These are phyloP conservation scores for Globisporangium sylvaticum DNA, from an alignment of 352 stramenopile genomes.

Conservation along the genomic window DNA sequence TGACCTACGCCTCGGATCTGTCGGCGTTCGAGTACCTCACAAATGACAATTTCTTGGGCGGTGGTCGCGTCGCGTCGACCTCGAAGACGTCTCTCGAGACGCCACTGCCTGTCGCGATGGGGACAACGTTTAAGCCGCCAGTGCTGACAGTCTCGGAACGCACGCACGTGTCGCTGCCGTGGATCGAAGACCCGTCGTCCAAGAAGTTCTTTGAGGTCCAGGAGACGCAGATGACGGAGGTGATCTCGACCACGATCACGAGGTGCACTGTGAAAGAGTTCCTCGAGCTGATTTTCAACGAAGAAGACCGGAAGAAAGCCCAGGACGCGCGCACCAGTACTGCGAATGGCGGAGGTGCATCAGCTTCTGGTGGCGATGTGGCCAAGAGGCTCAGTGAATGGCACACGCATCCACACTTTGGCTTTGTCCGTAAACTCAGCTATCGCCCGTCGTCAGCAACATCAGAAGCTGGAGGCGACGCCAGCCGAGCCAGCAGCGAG, in stretches of 20 bases:
- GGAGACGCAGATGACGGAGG: slow-evolving; percentile 46
- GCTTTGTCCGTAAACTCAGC: slow-evolving; percentile 45
- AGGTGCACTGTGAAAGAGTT: slow-evolving; percentile 35
- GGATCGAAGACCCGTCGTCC: slow-evolving; percentile 34
- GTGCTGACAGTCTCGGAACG: slow-evolving; percentile 33
- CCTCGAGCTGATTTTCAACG: slow-evolving; percentile 40
- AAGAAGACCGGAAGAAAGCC: slow-evolving; percentile 27
- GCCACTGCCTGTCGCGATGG: slow-evolving; percentile 15
- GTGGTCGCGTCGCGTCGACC: not conserved
- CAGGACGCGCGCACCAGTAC: not conserved
- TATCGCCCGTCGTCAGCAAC: slow-evolving; percentile 30
- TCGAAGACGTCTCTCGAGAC: not conserved
- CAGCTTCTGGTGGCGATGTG: not conserved
- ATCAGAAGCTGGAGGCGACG: not conserved
- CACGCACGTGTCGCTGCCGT: slow-evolving; percentile 37
- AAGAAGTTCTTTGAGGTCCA: slow-evolving; percentile 44
- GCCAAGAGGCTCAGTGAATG: slow-evolving; percentile 34
- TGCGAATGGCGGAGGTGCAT: not conserved
- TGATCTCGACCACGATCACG: slow-evolving; percentile 42
- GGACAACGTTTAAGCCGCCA: slow-evolving; percentile 35
- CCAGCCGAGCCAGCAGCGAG: not conserved
- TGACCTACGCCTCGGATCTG: slow-evolving; percentile 70
- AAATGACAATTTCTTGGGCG: not conserved
- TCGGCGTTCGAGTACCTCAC: slow-evolving; percentile 37
- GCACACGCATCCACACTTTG: slow-evolving; percentile 49